Conservation (phyloP, 805 yeast genomes). For the Kurtzmaniella cleridarum region DNA sequence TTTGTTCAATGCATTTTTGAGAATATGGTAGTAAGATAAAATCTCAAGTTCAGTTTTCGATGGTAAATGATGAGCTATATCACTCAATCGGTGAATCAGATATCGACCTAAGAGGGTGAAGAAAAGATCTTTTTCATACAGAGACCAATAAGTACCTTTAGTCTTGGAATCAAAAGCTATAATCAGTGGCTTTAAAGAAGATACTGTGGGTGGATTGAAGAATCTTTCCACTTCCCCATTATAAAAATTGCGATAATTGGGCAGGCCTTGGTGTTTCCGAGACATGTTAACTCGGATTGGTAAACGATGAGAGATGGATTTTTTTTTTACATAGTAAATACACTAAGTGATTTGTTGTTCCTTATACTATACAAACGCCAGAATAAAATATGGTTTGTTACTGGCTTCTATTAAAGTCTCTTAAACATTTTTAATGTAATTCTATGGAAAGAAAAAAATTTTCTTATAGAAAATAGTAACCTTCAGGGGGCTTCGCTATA, state of each 20-base stretch:
- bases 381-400: too few species aligned
- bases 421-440: too few species aligned
- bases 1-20: constrained; percentile 22
- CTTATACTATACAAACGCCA: too few species aligned
- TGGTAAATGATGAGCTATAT: constrained; percentile 32
- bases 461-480: too few species aligned
- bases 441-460: too few species aligned
- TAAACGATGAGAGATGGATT: too few species aligned
- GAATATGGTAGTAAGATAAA: constrained; percentile 35
- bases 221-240: constrained; percentile 22
- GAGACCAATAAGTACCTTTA: constrained; percentile 40
- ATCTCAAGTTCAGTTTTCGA: constrained; percentile 42
- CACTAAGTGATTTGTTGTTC: too few species aligned
- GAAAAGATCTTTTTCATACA: constrained; percentile 45
- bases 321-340: too few species aligned
- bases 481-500: too few species aligned
- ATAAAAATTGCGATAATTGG: constrained; percentile 21
- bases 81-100: constrained; percentile 43
- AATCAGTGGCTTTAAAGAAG: too few species aligned
- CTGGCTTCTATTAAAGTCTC: too few species aligned
- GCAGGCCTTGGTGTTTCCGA: constrained; percentile 15
- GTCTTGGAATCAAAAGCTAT: background rate
- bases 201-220: constrained; percentile 7
- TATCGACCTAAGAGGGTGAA: constrained; percentile 45
- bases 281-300: too few species aligned